phyloP scores from a whole-genome alignment of 139 green algal species.

The Chlamydomonas schloesseri region DNA sequence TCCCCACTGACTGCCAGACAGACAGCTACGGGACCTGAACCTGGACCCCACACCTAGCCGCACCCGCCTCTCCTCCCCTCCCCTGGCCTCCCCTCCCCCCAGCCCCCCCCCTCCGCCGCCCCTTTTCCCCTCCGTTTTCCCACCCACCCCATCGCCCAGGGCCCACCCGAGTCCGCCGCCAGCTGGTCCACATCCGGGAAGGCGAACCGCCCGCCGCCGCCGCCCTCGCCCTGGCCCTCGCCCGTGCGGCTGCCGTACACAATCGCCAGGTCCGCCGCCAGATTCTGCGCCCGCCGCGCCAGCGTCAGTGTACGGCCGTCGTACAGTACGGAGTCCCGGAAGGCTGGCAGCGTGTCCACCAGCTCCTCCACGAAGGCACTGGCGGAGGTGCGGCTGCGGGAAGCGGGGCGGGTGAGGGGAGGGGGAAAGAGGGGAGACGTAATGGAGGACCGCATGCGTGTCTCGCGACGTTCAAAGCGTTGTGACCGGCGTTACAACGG shows the following conservation, averaged over 20 bases:
- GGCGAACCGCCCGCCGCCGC: constrained; percentile 29
- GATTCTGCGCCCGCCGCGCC: constrained; percentile 62
- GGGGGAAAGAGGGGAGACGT: too few relatives aligned
- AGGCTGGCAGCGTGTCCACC: constrained; percentile 43
- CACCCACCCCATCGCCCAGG: neutral
- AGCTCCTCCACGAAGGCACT: constrained; percentile 58
- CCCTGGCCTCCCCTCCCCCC: neutral
- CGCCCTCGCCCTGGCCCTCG: too few relatives aligned
- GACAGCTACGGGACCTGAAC: too few relatives aligned
- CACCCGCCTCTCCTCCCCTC: too few relatives aligned
- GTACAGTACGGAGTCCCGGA: constrained; percentile 49
- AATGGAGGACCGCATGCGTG: too few relatives aligned
- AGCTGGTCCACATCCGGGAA: constrained; percentile 55
- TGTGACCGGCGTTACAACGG: too few relatives aligned
- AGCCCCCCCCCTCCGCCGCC: too few relatives aligned
- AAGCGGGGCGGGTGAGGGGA: neutral
- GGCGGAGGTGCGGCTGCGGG: constrained; percentile 31
- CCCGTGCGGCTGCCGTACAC: too few relatives aligned
- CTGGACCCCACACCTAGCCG: too few relatives aligned
- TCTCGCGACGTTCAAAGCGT: too few relatives aligned
- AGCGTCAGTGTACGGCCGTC: constrained; percentile 52
- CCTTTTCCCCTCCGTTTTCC: too few relatives aligned
- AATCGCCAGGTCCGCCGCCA: neutral
- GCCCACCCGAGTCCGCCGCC: constrained; percentile 54
- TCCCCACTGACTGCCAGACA: too few relatives aligned